Evolutionary conservation across 176 grass and related monocot species (phyloP).

Genomic region (Phragmites australis): DNA sequence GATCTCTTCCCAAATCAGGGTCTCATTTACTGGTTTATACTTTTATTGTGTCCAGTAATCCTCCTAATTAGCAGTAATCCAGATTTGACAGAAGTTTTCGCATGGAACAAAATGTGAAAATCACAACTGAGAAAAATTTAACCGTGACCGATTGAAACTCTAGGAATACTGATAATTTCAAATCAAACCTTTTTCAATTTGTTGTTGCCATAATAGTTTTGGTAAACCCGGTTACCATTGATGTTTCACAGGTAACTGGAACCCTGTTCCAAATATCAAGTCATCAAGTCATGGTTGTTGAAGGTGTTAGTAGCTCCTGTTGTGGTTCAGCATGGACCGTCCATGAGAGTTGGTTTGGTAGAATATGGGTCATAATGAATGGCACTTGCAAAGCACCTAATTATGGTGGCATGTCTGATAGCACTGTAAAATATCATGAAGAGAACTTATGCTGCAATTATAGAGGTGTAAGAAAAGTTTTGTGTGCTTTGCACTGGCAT

Average conservation of each 20-base stretch:
- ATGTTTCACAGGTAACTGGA: neutral
- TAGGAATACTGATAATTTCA: neutral
- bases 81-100: neutral
- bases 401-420: neutral
- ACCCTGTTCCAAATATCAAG: neutral
- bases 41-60: neutral
- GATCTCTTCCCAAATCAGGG: neutral
- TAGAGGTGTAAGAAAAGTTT: neutral
- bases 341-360: neutral
- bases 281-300: neutral
- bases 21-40: neutral
- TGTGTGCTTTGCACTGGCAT: neutral
- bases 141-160: neutral
- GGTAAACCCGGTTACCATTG: neutral
- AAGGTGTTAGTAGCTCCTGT: neutral
- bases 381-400: neutral
- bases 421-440: constrained; percentile 1
- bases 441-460: neutral
- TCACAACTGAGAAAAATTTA: neutral
- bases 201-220: no score
- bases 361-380: neutral
- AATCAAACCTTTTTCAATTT: neutral
- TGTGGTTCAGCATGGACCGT: neutral
- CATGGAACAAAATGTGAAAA: neutral
- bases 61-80: neutral